Base-by-base conservation (phyloP, 768 basidiomycete species). In the Lactarius tabidus region DNA sequence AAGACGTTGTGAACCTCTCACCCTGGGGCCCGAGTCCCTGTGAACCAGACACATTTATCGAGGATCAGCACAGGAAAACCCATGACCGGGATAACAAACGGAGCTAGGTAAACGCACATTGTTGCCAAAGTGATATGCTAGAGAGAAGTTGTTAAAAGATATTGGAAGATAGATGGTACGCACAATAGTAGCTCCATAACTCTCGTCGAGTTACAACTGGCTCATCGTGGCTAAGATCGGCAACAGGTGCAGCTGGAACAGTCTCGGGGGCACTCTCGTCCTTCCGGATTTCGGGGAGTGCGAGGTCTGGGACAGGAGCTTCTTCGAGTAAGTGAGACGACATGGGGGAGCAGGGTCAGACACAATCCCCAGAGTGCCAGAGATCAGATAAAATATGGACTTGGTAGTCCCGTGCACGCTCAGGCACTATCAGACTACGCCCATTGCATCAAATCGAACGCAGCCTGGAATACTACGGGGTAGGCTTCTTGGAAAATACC, bases 121-220 rank as follows among this genome's bases (percentile, higher is more conserved):
- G 67, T 91, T 84, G 58, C 90, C 90, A 64, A 91, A 91, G 75
- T 86, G 89, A 72, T 91, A 91, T 62, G 91, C 90, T 92, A 59
- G 53, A n/a, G 14, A 61, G 29, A 20, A 38, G 57, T 12, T 36
- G 57, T 60, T 54, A 68, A 20, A 26, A 38, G n/a, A 52, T 41
- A n/a, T 58, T 31, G 20, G 63, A 90, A 88, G 91, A 15, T 17
- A 41, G 26, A 9, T 2, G 52, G 29, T 8, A 82, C 85, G 35
- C 55, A 90, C 89, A 67, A 72, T 91, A 91, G 71, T 91, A 93
- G 60, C 84, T 85, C 91, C 90, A 92, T 7, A 93, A 76, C 71
- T 93, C 91, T 71, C 74, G 82, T 57, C 85, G 79, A 20, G 86
- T 90, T 4, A 91, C 89, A 10, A 87, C 72, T 0, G 90, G 90